These are phyloP conservation scores for Proliferodiscus dingleyae DNA, from an alignment of 2,329 filamentous ascomycete genomes.

Conservation along the genomic window DNA sequence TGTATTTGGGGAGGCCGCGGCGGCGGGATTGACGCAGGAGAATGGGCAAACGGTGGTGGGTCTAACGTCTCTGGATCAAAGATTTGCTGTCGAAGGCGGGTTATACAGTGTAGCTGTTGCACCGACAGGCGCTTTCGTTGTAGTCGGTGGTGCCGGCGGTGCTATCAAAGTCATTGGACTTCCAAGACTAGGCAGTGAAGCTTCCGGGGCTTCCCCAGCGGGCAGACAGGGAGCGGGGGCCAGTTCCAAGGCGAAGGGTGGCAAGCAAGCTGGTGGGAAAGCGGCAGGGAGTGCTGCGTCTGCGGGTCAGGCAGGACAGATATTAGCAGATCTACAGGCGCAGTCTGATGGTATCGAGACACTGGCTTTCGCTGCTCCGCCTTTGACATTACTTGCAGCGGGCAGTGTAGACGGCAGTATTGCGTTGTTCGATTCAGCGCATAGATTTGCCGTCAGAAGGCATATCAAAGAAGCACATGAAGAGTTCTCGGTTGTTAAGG, in stretches of 20 bases:
- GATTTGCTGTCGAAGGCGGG: slow-evolving; percentile 87
- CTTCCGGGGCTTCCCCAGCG: slow-evolving; percentile 23
- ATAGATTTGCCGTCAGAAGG: slow-evolving; percentile 80
- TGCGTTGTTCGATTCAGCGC: slow-evolving; percentile 78
- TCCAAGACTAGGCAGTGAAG: slow-evolving; percentile 49
- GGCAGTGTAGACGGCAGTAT: slow-evolving; percentile 73
- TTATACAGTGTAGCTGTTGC: slow-evolving; percentile 84
- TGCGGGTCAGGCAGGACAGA: slow-evolving; percentile 57
- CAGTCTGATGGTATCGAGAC: slow-evolving; percentile 79
- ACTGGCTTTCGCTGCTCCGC: slow-evolving; percentile 55
- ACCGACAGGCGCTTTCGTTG: slow-evolving; percentile 72
- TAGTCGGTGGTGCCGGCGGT: slow-evolving; percentile 82
- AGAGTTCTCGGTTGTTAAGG: slow-evolving; percentile 84
- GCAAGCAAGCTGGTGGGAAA: slow-evolving; percentile 34
- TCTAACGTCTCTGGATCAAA: slow-evolving; percentile 75
- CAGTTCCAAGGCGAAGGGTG: slow-evolving; percentile 23
- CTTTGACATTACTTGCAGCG: slow-evolving; percentile 52
- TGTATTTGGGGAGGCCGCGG: slow-evolving; percentile 31
- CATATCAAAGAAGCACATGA: slow-evolving; percentile 80
- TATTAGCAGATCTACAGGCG: slow-evolving; percentile 77
- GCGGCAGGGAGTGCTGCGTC: slow-evolving; percentile 36
- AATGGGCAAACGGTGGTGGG: slow-evolving; percentile 65
- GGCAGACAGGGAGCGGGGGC: slow-evolving; percentile 22
- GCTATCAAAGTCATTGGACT: slow-evolving; percentile 81
- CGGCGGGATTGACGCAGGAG: slow-evolving; percentile 51